A percentile compares a stretch with the other conserved stretches of the same genome.
Conservation (phyloP, 495 filamentous ascomycete genomes). For the Neurospora sp. region DNA sequence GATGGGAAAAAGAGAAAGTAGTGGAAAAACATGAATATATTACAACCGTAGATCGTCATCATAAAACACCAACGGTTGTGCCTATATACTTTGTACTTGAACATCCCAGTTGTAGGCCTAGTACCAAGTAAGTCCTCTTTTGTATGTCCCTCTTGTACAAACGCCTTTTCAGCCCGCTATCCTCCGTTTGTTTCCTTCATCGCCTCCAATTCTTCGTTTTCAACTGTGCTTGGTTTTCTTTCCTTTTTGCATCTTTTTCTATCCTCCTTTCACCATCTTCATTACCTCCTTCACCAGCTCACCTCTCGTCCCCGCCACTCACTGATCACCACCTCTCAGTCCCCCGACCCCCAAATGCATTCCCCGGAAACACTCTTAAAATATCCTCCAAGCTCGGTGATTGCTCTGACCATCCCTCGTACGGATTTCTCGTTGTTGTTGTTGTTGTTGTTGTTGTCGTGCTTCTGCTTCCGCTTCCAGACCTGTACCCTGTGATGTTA, state of each 20-base stretch:
- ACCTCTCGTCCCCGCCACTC: neutral
- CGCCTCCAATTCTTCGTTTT: no score
- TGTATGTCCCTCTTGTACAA: no score
- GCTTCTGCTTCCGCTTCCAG: neutral
- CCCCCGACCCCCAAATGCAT: neutral
- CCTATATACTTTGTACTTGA: no score
- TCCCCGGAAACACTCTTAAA: neutral
- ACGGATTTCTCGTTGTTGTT: neutral
- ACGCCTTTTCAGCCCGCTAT: no score
- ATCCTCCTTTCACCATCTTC: neutral
- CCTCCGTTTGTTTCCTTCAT: no score
- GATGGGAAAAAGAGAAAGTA: neutral
- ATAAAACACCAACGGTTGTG: no score
- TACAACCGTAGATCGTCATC: no score
- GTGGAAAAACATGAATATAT: no score
- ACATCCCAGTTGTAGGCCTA: no score
- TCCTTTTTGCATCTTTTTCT: neutral
- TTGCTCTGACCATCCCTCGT: neutral
- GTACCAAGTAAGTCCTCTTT: no score
- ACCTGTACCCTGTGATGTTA: neutral
- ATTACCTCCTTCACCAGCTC: neutral
- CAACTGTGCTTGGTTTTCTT: no score
- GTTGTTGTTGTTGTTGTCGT: neutral
- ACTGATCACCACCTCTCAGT: neutral
- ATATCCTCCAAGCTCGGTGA: neutral